These are phyloP conservation scores for Candida hispaniensis DNA, from an alignment of 805 yeast genomes.

Conservation along the genomic window DNA sequence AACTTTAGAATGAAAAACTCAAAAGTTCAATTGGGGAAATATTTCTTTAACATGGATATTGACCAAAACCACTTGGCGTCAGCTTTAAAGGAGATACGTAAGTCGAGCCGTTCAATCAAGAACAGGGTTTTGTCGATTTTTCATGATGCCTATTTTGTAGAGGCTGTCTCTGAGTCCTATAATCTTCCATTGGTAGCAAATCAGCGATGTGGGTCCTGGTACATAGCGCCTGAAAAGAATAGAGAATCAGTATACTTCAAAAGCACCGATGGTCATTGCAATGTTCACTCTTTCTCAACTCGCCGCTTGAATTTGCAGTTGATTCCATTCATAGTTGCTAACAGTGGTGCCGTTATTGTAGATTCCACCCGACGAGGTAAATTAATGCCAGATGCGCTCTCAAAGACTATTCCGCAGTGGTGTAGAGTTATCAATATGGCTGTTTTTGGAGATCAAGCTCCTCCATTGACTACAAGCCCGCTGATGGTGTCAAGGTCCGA, in stretches of 20 bases:
- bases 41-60: constrained; percentile 4
- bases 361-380: constrained; percentile 86
- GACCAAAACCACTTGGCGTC: constrained; percentile 7
- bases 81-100: constrained; percentile 34
- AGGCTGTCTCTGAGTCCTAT: constrained; percentile 31
- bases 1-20: not conserved
- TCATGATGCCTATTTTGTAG: constrained; percentile 47
- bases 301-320: constrained; percentile 68
- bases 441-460: constrained; percentile 32
- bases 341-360: constrained; percentile 48
- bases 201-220: constrained; percentile 85
- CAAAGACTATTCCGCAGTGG: constrained; percentile 88
- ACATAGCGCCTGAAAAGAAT: constrained; percentile 39
- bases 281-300: constrained; percentile 67
- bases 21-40: not conserved
- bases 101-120: constrained; percentile 40
- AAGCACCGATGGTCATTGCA: constrained; percentile 83
- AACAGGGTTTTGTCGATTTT: constrained; percentile 65
- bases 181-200: constrained; percentile 42
- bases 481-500: constrained; percentile 50
- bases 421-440: constrained; percentile 62
- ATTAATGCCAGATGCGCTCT: constrained; percentile 72
- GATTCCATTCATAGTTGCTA: constrained; percentile 35
- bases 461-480: constrained; percentile 38
- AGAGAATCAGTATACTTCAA: constrained; percentile 60